Evolutionary conservation across 352 stramenopile species (phyloP).

Genomic region (Pythium chondricola): DNA sequence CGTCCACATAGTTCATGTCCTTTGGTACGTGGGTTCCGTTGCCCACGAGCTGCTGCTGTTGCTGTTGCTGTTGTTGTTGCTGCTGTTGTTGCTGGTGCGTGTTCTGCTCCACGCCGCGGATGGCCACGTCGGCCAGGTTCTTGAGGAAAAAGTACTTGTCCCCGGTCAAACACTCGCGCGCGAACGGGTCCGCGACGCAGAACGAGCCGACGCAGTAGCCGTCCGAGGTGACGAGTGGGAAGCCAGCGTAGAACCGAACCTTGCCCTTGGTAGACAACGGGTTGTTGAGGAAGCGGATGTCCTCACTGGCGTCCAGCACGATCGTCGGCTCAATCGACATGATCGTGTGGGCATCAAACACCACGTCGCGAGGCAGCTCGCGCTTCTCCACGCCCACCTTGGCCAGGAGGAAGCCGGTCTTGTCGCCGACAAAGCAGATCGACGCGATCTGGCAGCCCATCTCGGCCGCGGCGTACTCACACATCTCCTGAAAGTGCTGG

Average conservation of each 20-base stretch:
- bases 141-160: conserved; percentile 83
- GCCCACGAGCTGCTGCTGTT: conserved; percentile 8
- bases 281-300: conserved; percentile 77
- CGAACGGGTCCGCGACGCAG: conserved; percentile 69
- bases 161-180: conserved; percentile 59
- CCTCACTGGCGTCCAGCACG: conserved; percentile 72
- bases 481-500: conserved; percentile 85
- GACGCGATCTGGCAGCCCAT: conserved; percentile 73
- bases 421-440: conserved; percentile 84
- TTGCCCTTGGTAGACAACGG: conserved; percentile 67
- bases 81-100: conserved; percentile 26
- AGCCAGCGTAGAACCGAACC: conserved; percentile 79
- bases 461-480: conserved; percentile 75
- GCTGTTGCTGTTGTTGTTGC: conserved; percentile 1
- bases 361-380: conserved; percentile 69
- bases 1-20: conserved; percentile 59
- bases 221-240: conserved; percentile 68
- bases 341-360: conserved; percentile 77
- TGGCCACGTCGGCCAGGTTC: conserved; percentile 71
- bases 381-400: conserved; percentile 70
- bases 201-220: conserved; percentile 65
- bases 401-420: conserved; percentile 81
- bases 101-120: conserved; percentile 78
- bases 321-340: conserved; percentile 73
- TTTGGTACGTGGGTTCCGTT: conserved; percentile 36